Percentiles rank a stretch among this genome's conserved stretches.
Conservation (phyloP, 495 filamentous ascomycete genomes). For the Lasiosphaeris hirsuta region DNA sequence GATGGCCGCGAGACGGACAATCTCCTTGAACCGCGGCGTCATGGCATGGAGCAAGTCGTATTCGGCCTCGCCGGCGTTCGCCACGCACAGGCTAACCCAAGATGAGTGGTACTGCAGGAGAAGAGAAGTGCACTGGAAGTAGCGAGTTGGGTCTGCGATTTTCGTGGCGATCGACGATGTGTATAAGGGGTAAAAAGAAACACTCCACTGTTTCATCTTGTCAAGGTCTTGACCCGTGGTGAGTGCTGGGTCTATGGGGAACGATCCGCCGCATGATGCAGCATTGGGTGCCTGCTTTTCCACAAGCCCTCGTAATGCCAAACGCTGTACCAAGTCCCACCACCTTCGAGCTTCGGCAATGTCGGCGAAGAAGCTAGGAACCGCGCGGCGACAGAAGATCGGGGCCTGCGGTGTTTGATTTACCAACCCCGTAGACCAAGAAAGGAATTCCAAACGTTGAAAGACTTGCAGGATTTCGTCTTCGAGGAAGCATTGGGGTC, state of each 20-base stretch:
- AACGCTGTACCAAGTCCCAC: conserved; percentile 23
- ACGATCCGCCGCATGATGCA: too few relatives aligned
- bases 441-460: conserved; percentile 21
- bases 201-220: conserved; percentile 17
- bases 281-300: too few relatives aligned
- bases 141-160: background rate
- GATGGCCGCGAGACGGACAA: conserved; percentile 17
- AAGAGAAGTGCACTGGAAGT: conserved; percentile 14
- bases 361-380: conserved; percentile 14
- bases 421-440: conserved; percentile 18
- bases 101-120: conserved; percentile 20
- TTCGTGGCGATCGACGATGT: background rate
- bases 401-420: background rate
- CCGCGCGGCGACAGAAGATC: background rate
- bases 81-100: conserved; percentile 9
- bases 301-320: background rate
- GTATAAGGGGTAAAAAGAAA: conserved; percentile 18
- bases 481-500: conserved; percentile 14
- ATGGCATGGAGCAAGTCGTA: conserved; percentile 5
- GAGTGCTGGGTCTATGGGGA: background rate
- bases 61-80: conserved; percentile 12
- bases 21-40: conserved; percentile 19
- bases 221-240: background rate
- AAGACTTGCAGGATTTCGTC: conserved; percentile 26
- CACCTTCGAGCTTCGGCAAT: conserved; percentile 18